phyloP scores from a whole-genome alignment of 108 stramenopile species.

The Licmophora abbreviata region DNA sequence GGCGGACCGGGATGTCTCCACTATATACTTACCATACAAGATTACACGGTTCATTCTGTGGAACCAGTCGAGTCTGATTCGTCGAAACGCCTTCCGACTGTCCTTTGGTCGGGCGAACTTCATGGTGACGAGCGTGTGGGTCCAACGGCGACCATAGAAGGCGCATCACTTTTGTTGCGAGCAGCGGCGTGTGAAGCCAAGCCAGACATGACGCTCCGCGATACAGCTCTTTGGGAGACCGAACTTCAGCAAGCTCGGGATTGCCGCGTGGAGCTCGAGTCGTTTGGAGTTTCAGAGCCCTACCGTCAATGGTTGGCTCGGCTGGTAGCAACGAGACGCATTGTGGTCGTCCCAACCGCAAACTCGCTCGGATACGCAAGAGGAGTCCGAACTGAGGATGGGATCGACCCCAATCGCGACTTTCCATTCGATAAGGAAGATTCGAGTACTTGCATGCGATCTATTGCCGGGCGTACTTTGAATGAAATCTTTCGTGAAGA shows the following conservation, averaged over 20 bases:
- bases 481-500: constrained; percentile 91
- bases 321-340: constrained; percentile 72
- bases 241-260: constrained; percentile 19
- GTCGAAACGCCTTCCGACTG: constrained; percentile 70
- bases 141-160: constrained; percentile 53
- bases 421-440: constrained; percentile 47
- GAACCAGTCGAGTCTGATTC: constrained; percentile 47
- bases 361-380: constrained; percentile 74
- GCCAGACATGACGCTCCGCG: constrained; percentile 14
- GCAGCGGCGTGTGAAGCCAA: constrained; percentile 73
- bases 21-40: constrained; percentile 70
- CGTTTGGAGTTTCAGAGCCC: constrained; percentile 41
- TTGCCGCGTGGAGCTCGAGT: constrained; percentile 37
- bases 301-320: constrained; percentile 76
- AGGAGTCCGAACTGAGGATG: constrained; percentile 25
- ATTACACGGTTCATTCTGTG: constrained; percentile 65
- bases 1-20: constrained; percentile 53
- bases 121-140: constrained; percentile 98
- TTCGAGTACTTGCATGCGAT: constrained; percentile 68
- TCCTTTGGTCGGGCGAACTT: constrained; percentile 88
- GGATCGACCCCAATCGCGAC: constrained; percentile 49
- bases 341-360: constrained; percentile 75
- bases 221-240: background rate
- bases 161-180: constrained; percentile 32
- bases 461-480: constrained; percentile 81